These are phyloP conservation scores for Exophiala spinifera DNA, from an alignment of 2,329 filamentous ascomycete species.

Conservation along the genomic window DNA sequence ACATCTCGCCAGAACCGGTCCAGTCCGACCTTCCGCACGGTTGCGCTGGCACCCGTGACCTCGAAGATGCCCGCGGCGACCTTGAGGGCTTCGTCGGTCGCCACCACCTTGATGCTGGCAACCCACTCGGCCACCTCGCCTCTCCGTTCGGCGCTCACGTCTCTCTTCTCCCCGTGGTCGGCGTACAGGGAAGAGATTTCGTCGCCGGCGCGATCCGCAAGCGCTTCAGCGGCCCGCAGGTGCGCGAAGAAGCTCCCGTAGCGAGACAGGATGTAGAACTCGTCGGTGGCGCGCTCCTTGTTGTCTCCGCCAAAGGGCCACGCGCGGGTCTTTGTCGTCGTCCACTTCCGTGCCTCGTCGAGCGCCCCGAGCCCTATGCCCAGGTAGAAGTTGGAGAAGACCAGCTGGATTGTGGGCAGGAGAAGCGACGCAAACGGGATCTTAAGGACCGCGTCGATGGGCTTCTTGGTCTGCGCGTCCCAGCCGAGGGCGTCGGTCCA, in stretches of 20 bases:
- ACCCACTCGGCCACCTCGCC: conserved; percentile 63
- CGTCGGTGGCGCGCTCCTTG: conserved; percentile 58
- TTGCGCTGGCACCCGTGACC: conserved; percentile 59
- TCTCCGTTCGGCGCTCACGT: conserved; percentile 51
- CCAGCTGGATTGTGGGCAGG: conserved; percentile 61
- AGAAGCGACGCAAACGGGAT: conserved; percentile 58
- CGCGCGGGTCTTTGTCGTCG: conserved; percentile 54
- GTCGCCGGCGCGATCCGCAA: conserved; percentile 56
- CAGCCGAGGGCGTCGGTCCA: conserved; percentile 64
- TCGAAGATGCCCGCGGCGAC: conserved; percentile 64
- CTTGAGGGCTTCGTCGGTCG: conserved; percentile 57
- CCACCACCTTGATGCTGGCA: conserved; percentile 60
- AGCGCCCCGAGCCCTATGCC: conserved; percentile 61
- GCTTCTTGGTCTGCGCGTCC: conserved; percentile 51
- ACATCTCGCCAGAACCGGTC: conserved; percentile 66
- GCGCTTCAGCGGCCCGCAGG: conserved; percentile 57
- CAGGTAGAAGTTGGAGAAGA: conserved; percentile 66
- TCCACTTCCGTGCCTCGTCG: conserved; percentile 56
- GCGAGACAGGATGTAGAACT: conserved; percentile 63
- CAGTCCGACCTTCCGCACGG: conserved; percentile 56
- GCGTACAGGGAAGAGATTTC: conserved; percentile 50
- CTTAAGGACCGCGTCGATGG: conserved; percentile 48
- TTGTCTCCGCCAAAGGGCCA: conserved; percentile 65
- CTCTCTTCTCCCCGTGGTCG: conserved; percentile 41
- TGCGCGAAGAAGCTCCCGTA: conserved; percentile 65